Evolutionary conservation across 164 flowering plant species (phyloP).

Genomic region (Paratinospora sagittata): DNA sequence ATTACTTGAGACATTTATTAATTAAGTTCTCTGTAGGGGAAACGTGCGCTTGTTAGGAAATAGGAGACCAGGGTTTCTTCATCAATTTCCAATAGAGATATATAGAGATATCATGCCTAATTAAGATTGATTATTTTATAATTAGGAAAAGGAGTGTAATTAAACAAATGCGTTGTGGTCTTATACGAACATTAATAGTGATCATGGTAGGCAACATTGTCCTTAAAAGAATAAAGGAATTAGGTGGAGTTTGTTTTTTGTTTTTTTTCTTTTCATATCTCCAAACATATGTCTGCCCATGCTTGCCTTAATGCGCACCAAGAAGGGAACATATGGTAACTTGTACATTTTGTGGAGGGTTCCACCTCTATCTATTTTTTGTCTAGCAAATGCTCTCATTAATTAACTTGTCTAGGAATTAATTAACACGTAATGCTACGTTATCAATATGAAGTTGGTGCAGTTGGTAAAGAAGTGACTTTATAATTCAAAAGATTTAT

Average conservation of each 20-base stretch:
- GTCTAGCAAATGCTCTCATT: not conserved
- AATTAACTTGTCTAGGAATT: not conserved
- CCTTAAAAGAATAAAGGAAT: not conserved
- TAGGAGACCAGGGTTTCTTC: too few species aligned
- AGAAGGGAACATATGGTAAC: not conserved
- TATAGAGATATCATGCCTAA: not conserved
- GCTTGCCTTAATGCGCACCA: conserved; percentile 1
- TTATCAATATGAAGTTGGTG: too few species aligned
- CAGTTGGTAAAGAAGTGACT: too few species aligned
- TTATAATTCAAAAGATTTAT: too few species aligned
- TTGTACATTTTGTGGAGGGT: not conserved
- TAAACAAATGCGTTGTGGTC: not conserved
- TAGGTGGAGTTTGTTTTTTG: too few species aligned
- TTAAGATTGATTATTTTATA: too few species aligned
- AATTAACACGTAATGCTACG: too few species aligned
- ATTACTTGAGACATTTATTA: too few species aligned
- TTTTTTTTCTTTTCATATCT: not conserved
- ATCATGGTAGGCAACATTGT: not conserved
- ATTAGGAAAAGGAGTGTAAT: not conserved
- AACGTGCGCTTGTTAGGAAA: too few species aligned
- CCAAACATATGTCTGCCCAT: not conserved
- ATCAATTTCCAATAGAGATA: too few species aligned
- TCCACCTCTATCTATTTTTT: not conserved
- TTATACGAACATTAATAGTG: not conserved
- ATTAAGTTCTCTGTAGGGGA: too few species aligned